phyloP scores from a whole-genome alignment of 2,329 filamentous ascomycete genomes.

The Clarireedia homoeocarpa region DNA sequence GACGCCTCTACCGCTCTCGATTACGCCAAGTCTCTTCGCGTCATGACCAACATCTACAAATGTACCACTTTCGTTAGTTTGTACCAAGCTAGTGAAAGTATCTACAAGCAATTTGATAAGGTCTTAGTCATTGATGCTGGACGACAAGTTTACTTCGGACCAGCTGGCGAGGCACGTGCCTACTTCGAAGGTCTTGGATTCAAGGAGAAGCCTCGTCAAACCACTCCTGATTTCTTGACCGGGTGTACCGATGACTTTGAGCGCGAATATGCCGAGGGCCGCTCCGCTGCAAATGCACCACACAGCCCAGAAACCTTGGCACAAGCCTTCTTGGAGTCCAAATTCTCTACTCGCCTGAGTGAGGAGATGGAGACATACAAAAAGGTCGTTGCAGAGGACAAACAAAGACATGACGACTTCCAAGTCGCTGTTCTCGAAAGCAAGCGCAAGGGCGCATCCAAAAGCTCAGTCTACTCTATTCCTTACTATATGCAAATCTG shows the following conservation, averaged over 20 bases:
- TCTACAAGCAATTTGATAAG: conserved; percentile 71
- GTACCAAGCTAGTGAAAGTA: conserved; percentile 62
- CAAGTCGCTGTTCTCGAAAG: conserved; percentile 65
- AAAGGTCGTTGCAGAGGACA: conserved; percentile 52
- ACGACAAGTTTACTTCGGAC: conserved; percentile 58
- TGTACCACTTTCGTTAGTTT: conserved; percentile 61
- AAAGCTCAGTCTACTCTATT: conserved; percentile 72
- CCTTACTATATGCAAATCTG: conserved; percentile 78
- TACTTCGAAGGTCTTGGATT: conserved; percentile 63
- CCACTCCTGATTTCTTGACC: conserved; percentile 72
- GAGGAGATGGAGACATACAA: conserved; percentile 65
- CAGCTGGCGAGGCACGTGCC: conserved; percentile 58
- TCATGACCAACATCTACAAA: conserved; percentile 70
- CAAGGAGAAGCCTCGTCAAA: conserved; percentile 46
- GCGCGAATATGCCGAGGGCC: conserved; percentile 62
- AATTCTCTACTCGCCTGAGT: conserved; percentile 46
- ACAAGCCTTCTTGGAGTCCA: conserved; percentile 62
- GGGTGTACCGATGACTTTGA: conserved; percentile 64
- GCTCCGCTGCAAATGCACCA: conserved; percentile 58
- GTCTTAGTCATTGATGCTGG: conserved; percentile 70
- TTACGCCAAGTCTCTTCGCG: conserved; percentile 60
- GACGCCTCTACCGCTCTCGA: conserved; percentile 74
- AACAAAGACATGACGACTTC: conserved; percentile 68
- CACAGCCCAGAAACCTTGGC: conserved; percentile 59
- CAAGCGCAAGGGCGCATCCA: conserved; percentile 65